Percentiles rank a stretch among this genome's conserved stretches.
Evolutionary conservation across 148 eudicot species (phyloP).

Genomic region (Linanthus parryae): DNA sequence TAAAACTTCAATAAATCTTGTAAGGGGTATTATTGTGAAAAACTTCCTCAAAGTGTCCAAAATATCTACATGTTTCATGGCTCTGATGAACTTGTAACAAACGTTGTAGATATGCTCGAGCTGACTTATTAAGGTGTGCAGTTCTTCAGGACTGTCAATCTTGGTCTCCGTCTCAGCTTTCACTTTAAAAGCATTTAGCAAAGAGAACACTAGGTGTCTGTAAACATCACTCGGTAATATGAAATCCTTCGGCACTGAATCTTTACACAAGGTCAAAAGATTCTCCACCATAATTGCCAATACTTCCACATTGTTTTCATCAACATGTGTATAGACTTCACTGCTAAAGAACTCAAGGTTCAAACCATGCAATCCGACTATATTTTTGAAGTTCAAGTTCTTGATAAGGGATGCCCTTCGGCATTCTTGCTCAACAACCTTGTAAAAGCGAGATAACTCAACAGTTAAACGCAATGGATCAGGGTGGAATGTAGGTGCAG

Average conservation of each 20-base stretch:
- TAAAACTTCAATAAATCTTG: slow-evolving; percentile 20
- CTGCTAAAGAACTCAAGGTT: slow-evolving; percentile 45
- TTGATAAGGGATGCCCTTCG: slow-evolving; percentile 55
- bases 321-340: slow-evolving; percentile 64
- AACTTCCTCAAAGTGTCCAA: slow-evolving; percentile 47
- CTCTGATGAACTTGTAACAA: slow-evolving; percentile 48
- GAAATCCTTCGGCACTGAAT: slow-evolving; percentile 33
- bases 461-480: slow-evolving; percentile 19
- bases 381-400: slow-evolving; percentile 80
- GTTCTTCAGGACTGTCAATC: slow-evolving; percentile 41
- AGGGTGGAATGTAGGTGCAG: slow-evolving; percentile 12
- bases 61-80: slow-evolving; percentile 40
- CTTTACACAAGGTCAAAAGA: slow-evolving; percentile 33
- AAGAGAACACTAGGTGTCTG: slow-evolving; percentile 42
- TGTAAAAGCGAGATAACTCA: slow-evolving; percentile 40
- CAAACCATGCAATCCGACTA: slow-evolving; percentile 54
- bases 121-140: slow-evolving; percentile 47
- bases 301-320: slow-evolving; percentile 75
- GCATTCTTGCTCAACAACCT: slow-evolving; percentile 71
- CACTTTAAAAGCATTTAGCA: slow-evolving; percentile 42
- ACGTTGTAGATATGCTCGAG: slow-evolving; percentile 68
- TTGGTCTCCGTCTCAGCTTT: slow-evolving; percentile 29
- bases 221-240: slow-evolving; percentile 69
- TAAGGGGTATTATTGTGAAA: slow-evolving; percentile 46
- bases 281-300: slow-evolving; percentile 70